Percentiles rank a stretch among this genome's conserved stretches.
These are phyloP conservation scores for carrot (Daucus carota) DNA, from an alignment of 129 eudicot species.

Conservation along the genomic window DH1_v3.0 NC_030383.2:50969501-50970000, in stretches of 20 bases:
- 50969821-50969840: background rate
- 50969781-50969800: background rate
- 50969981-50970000: background rate
- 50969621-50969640: too few species aligned
- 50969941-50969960: constrained; percentile 8
- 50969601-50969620: too few species aligned
- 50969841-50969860: background rate
- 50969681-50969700: background rate
- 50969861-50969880: too few species aligned
- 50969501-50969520: too few species aligned
- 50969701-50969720: constrained; percentile 4
- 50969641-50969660: too few species aligned
- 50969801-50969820: background rate
- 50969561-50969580: too few species aligned
- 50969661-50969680: too few species aligned
- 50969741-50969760: background rate
- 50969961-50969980: background rate
- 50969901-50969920: constrained; percentile 19
- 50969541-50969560: too few species aligned
- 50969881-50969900: background rate
- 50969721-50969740: too few species aligned
- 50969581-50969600: too few species aligned
- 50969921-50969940: constrained; percentile 14
- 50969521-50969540: too few species aligned
- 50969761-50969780: background rate